phyloP scores from a whole-genome alignment of 208 protist species.

The Wallacemonas sp. region DNA sequence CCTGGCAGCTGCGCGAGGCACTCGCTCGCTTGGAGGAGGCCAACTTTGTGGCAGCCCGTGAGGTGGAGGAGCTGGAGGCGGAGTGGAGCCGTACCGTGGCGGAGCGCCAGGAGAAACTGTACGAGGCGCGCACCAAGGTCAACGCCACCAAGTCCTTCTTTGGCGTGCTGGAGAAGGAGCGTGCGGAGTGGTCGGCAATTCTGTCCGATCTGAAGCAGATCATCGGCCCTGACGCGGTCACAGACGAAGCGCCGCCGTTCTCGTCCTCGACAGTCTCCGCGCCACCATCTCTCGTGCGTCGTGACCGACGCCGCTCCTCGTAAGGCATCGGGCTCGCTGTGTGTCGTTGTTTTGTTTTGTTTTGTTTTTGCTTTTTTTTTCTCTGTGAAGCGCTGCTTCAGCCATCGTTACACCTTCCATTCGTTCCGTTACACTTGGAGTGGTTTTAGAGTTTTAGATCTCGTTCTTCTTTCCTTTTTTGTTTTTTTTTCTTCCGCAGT shows the following conservation, averaged over 20 bases:
- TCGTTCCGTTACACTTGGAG: too few species aligned
- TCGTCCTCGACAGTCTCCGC: slow-evolving; percentile 11
- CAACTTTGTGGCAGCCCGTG: slow-evolving; percentile 33
- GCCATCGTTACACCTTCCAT: too few species aligned
- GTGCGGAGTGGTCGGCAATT: slow-evolving; percentile 58
- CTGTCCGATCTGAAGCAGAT: slow-evolving; percentile 44
- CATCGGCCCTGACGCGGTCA: slow-evolving; percentile 13
- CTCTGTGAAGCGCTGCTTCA: too few species aligned
- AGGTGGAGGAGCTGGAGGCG: slow-evolving; percentile 31
- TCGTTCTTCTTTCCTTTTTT: background rate
- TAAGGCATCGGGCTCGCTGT: too few species aligned
- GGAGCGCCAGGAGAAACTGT: slow-evolving; percentile 24
- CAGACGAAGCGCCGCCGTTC: background rate
- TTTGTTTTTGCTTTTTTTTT: slow-evolving; percentile 10
- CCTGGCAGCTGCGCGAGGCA: slow-evolving; percentile 52
- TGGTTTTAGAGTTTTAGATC: too few species aligned
- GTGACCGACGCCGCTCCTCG: background rate
- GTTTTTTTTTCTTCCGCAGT: slow-evolving; percentile 1
- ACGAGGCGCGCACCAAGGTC: slow-evolving; percentile 43
- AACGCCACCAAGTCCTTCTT: slow-evolving; percentile 34
- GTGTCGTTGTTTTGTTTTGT: slow-evolving; percentile 21
- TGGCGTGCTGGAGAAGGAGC: slow-evolving; percentile 47
- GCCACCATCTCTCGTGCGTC: slow-evolving; percentile 3
- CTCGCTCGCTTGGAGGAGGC: slow-evolving; percentile 46
- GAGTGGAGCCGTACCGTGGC: slow-evolving; percentile 20